Evolutionary conservation across 2,329 filamentous ascomycete species (phyloP).

Genomic region (Pezicula radicicola): DNA sequence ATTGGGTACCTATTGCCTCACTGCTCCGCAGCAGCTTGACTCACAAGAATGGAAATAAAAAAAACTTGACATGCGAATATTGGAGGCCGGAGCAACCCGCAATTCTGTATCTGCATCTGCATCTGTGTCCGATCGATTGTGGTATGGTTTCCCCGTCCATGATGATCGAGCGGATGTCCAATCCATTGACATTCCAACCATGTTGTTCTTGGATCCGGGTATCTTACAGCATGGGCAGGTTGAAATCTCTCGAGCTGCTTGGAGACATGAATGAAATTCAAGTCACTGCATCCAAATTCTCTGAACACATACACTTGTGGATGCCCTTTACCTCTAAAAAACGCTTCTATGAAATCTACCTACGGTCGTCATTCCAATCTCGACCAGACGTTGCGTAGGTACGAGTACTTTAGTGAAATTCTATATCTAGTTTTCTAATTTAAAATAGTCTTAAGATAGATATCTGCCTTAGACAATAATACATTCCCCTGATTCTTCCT

Average conservation of each 20-base stretch:
- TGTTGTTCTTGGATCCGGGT: slow-evolving; percentile 8
- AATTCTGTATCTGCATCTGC: neutral
- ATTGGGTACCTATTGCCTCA: neutral
- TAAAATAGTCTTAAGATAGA: too few species aligned
- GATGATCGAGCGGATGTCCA: neutral
- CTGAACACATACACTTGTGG: slow-evolving; percentile 11
- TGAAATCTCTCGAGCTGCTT: neutral
- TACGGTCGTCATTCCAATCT: neutral
- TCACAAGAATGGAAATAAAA: neutral
- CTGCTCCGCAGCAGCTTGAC: neutral
- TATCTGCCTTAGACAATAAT: too few species aligned
- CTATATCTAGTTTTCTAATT: too few species aligned
- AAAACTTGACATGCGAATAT: neutral
- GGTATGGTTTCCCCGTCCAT: neutral
- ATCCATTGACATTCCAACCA: slow-evolving; percentile 2
- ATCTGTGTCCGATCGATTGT: neutral
- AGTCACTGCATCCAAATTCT: slow-evolving; percentile 5
- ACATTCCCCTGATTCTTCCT: too few species aligned
- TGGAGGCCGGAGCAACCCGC: neutral
- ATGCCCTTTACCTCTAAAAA: slow-evolving; percentile 17
- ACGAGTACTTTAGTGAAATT: too few species aligned
- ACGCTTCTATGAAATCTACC: slow-evolving; percentile 9
- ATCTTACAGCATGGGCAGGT: slow-evolving; percentile 6
- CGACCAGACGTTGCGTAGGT: slow-evolving; percentile 3
- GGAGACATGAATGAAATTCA: slow-evolving; percentile 3